These are phyloP conservation scores for Elsinoe perseae DNA, from an alignment of 2,329 filamentous ascomycete species.

Conservation along the genomic window DNA sequence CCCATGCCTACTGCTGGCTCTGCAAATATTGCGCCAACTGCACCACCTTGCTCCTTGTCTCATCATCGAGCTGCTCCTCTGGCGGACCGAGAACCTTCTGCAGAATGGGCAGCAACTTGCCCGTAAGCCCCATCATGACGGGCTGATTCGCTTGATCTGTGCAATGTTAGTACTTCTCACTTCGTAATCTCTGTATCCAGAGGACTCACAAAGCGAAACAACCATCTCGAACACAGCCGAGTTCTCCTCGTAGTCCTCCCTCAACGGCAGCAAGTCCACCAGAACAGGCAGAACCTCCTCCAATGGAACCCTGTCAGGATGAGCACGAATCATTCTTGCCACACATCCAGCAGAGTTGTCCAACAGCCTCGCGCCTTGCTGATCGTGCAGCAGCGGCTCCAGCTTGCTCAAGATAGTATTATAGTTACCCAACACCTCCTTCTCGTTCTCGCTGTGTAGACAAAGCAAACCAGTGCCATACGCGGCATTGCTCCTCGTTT, in stretches of 20 bases:
- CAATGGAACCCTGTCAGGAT: slow-evolving; percentile 75
- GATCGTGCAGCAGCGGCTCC: slow-evolving; percentile 66
- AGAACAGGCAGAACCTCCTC: slow-evolving; percentile 73
- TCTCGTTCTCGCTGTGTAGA: slow-evolving; percentile 66
- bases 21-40: slow-evolving; percentile 52
- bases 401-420: slow-evolving; percentile 73
- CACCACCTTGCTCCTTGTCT: slow-evolving; percentile 59
- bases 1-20: slow-evolving; percentile 22
- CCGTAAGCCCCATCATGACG: slow-evolving; percentile 62
- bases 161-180: not conserved
- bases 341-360: slow-evolving; percentile 93
- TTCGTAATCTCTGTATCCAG: not conserved
- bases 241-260: slow-evolving; percentile 95
- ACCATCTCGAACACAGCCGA: slow-evolving; percentile 88
- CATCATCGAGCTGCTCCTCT: slow-evolving; percentile 65
- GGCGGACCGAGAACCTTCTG: slow-evolving; percentile 64
- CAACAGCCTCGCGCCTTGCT: slow-evolving; percentile 71
- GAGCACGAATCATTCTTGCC: slow-evolving; percentile 81
- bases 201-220: slow-evolving; percentile 66
- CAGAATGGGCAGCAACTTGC: slow-evolving; percentile 61
- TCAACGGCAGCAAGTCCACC: slow-evolving; percentile 71
- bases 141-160: slow-evolving; percentile 60
- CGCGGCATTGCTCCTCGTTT: slow-evolving; percentile 91
- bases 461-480: slow-evolving; percentile 84
- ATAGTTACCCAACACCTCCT: slow-evolving; percentile 67